phyloP scores from a whole-genome alignment of 805 yeast genomes.

The Barnettozyma californica region DNA sequence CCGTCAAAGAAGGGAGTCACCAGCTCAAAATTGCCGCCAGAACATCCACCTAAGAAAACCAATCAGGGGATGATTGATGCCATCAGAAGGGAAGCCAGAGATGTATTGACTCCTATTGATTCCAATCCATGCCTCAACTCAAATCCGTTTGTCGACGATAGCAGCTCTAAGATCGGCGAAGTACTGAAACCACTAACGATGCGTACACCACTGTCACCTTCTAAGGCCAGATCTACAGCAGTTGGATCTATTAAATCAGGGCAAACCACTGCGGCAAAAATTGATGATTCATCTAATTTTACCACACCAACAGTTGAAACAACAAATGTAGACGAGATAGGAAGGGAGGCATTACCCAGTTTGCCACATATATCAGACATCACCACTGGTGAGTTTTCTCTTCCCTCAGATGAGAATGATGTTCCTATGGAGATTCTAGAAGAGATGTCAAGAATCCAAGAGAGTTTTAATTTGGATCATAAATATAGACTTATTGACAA shows the following conservation, averaged over 20 bases:
- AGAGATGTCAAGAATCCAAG: slow-evolving; percentile 51
- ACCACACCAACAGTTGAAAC: not conserved
- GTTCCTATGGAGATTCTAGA: slow-evolving; percentile 48
- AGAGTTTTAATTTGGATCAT: slow-evolving; percentile 43
- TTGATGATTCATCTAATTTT: not conserved
- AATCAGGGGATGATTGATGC: not conserved
- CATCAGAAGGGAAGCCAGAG: slow-evolving; percentile 5
- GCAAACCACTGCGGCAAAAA: not conserved
- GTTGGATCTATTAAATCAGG: not conserved
- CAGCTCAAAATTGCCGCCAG: not conserved
- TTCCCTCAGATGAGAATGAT: slow-evolving; percentile 35
- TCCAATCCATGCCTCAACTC: not conserved
- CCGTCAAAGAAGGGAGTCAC: not conserved
- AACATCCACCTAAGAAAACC: not conserved
- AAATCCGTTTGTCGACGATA: slow-evolving; percentile 20
- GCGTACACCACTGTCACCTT: slow-evolving; percentile 15
- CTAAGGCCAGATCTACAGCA: not conserved
- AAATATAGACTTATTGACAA: slow-evolving; percentile 32
- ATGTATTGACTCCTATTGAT: slow-evolving; percentile 3
- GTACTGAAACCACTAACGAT: slow-evolving; percentile 6
- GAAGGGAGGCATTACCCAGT: not conserved
- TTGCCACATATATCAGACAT: not conserved
- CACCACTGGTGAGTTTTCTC: slow-evolving; percentile 10
- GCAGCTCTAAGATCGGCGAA: slow-evolving; percentile 1
- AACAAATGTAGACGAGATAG: not conserved